Conservation (phyloP, 306 rosid species). For the Rosa rugosa region DNA sequence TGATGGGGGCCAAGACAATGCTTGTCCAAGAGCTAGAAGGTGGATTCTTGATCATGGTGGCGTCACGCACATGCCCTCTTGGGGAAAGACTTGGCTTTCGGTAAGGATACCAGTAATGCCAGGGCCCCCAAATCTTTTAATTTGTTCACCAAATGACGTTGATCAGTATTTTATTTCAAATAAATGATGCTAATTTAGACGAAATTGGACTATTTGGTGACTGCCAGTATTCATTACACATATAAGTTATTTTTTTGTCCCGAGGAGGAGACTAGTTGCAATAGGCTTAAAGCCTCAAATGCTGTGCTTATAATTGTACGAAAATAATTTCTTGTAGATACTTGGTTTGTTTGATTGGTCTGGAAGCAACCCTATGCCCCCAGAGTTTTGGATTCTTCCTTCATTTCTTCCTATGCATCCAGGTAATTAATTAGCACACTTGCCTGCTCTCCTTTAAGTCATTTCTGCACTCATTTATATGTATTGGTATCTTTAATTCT, state of each 20-base stretch:
- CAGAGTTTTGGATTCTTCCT: slow-evolving; percentile 83
- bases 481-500: too few relatives aligned
- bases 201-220: too few relatives aligned
- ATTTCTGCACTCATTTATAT: neutral
- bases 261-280: neutral
- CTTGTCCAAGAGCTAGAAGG: slow-evolving; percentile 59
- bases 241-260: too few relatives aligned
- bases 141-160: neutral
- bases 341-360: slow-evolving; percentile 69
- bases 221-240: too few relatives aligned
- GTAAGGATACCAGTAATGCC: slow-evolving; percentile 16
- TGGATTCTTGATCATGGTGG: slow-evolving; percentile 79
- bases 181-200: neutral
- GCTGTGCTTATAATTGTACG: neutral
- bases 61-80: slow-evolving; percentile 62
- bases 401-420: slow-evolving; percentile 79
- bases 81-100: slow-evolving; percentile 89
- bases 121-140: neutral
- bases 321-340: slow-evolving; percentile 31
- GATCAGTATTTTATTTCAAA: too few relatives aligned
- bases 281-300: neutral
- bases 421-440: slow-evolving; percentile 24
- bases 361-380: slow-evolving; percentile 80
- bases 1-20: slow-evolving; percentile 48
- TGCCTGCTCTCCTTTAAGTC: neutral